Percentiles rank a stretch among this genome's conserved stretches.
phyloP scores from a whole-genome alignment of 257 asterid genomes.

The Solanum microdontum region DNA sequence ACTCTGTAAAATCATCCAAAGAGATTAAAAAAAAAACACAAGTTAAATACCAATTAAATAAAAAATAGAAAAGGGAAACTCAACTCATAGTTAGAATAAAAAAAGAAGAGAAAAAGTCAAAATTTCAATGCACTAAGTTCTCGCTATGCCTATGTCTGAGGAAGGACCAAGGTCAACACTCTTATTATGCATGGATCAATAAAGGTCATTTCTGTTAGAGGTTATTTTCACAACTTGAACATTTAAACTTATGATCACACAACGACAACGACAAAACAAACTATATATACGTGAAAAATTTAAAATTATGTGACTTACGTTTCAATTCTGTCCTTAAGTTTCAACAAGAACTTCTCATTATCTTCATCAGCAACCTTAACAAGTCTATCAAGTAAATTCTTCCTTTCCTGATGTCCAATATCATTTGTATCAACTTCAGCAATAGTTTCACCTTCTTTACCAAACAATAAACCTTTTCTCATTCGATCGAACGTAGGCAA shows the following conservation, averaged over 20 bases:
- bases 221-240: neutral
- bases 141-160: no score
- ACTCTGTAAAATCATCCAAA: neutral
- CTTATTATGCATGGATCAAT: neutral
- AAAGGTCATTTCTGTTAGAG: neutral
- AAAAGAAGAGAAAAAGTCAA: no score
- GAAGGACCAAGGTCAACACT: neutral
- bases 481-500: neutral
- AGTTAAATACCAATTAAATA: neutral
- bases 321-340: constrained; percentile 44
- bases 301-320: constrained; percentile 9
- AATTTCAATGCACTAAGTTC: neutral
- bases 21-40: neutral
- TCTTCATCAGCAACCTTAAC: constrained; percentile 57
- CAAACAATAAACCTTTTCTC: neutral
- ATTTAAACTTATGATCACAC: neutral
- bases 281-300: neutral
- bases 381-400: constrained; percentile 40
- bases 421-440: neutral
- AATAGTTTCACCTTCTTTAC: neutral
- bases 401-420: constrained; percentile 15
- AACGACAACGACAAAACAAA: neutral
- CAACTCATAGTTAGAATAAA: neutral
- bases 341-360: constrained; percentile 51
- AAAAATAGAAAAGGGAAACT: no score